These are phyloP conservation scores for Ceratobasidium sp. DNA, from an alignment of 1,284 basidiomycete genomes.

Conservation along the genomic window DNA sequence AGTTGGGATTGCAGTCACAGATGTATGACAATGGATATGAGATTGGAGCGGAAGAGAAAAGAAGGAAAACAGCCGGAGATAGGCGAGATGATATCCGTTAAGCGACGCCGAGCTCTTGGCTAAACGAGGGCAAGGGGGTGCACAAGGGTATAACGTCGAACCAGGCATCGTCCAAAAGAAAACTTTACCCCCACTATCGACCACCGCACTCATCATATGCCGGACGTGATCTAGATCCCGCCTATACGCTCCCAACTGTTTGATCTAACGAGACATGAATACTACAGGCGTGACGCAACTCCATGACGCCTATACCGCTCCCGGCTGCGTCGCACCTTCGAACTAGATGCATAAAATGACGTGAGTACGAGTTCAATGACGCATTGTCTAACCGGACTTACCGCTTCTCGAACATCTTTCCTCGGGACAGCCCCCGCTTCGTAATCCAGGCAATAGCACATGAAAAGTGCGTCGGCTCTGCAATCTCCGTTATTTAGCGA, in stretches of 20 bases:
- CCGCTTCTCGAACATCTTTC: conserved; percentile 77
- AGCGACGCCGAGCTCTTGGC: too few species aligned
- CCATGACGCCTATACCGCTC: background rate
- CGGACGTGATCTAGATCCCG: conserved; percentile 13
- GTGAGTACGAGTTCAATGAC: background rate
- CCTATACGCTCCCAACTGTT: background rate
- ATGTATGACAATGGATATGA: background rate
- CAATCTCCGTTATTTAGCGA: conserved; percentile 9
- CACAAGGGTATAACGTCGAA: background rate
- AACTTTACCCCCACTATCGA: background rate
- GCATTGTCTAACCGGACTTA: conserved; percentile 60
- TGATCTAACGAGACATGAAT: background rate
- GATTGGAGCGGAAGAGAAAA: background rate
- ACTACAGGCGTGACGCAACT: background rate
- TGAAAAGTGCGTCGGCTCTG: conserved; percentile 83
- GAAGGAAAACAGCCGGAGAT: background rate
- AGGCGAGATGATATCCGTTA: background rate
- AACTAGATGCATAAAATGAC: background rate
- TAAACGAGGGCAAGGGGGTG: background rate
- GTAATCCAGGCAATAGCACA: conserved; percentile 91
- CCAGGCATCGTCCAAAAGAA: background rate
- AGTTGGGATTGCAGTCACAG: conserved; percentile 23
- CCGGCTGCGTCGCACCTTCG: conserved; percentile 21
- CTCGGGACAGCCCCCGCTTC: conserved; percentile 74
- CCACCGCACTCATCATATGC: background rate